A percentile compares a stretch with the other conserved stretches of the same genome.
These are phyloP conservation scores for Psilocybe cubensis DNA, from an alignment of 768 basidiomycete species.

Conservation along the genomic window DNA sequence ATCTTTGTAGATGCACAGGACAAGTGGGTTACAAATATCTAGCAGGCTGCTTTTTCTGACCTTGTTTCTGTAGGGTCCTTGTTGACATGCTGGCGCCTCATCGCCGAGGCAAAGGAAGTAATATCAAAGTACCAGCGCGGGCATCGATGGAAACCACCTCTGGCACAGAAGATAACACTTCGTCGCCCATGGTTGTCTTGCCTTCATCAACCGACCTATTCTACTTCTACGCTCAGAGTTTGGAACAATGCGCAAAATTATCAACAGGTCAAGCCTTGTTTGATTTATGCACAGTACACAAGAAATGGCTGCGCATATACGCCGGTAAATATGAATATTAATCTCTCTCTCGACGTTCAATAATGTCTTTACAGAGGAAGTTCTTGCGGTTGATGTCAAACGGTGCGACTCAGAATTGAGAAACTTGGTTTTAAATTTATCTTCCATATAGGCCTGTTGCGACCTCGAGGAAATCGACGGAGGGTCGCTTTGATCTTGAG, in stretches of 20 bases:
- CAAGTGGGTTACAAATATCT: conserved; percentile 55
- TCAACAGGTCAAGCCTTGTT: conserved; percentile 84
- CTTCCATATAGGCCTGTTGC: conserved; percentile 35
- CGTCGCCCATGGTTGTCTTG: conserved; percentile 67
- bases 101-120: conserved; percentile 48
- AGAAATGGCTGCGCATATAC: conserved; percentile 94
- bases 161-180: conserved; percentile 39
- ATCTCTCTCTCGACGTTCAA: background rate
- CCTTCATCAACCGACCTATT: conserved; percentile 96
- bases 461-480: conserved; percentile 70
- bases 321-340: conserved; percentile 59
- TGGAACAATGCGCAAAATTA: conserved; percentile 93
- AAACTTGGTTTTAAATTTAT: background rate
- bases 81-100: conserved; percentile 90
- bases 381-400: conserved; percentile 75
- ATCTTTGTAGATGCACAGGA: conserved; percentile 97
- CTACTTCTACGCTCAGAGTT: conserved; percentile 94
- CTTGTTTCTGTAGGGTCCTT: conserved; percentile 60
- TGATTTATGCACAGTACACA: conserved; percentile 81
- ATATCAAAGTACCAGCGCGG: conserved; percentile 55
- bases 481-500: conserved; percentile 74
- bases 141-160: conserved; percentile 35
- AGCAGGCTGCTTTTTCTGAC: background rate
- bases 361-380: conserved; percentile 66
- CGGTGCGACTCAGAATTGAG: conserved; percentile 47